phyloP scores from a whole-genome alignment of 192 early-diverging fungal species.

The Backusella sp. region DNA sequence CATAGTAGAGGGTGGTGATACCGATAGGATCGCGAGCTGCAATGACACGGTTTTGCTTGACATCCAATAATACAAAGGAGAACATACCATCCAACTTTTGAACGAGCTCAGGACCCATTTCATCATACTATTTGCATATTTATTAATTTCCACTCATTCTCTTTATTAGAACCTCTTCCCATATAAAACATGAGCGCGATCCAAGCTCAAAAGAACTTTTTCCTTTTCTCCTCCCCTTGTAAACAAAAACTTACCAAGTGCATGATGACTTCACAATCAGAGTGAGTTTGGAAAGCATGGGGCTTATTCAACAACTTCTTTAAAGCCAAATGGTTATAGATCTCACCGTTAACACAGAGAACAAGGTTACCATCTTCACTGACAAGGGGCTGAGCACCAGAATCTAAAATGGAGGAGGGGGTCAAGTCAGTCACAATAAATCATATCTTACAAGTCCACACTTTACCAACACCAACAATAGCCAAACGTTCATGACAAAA shows the following conservation, averaged over 20 bases:
- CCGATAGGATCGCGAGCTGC: constrained; percentile 98
- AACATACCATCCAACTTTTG: constrained; percentile 95
- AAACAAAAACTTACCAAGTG: constrained; percentile 67
- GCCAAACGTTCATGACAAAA: constrained; percentile 97
- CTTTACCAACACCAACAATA: constrained; percentile 93
- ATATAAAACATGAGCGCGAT: background rate
- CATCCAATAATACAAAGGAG: constrained; percentile 90
- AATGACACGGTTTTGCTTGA: constrained; percentile 74
- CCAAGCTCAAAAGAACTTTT: background rate
- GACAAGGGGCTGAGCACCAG: constrained; percentile 94
- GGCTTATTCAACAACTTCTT: constrained; percentile 70
- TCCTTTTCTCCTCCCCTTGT: background rate
- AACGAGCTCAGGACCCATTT: constrained; percentile 80
- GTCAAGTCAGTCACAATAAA: background rate
- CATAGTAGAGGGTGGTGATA: constrained; percentile 97
- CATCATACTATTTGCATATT: constrained; percentile 66
- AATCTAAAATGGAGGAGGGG: constrained; percentile 53
- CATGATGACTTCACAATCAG: constrained; percentile 97
- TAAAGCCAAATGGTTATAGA: constrained; percentile 96
- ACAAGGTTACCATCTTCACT: constrained; percentile 87
- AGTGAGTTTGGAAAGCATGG: constrained; percentile 88
- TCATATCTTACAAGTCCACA: background rate
- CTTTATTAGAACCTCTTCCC: background rate
- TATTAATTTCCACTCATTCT: constrained; percentile 9
- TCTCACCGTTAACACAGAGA: constrained; percentile 96